Evolutionary conservation across 148 eudicot genomes (phyloP).

Genomic region (Euryodendron excelsum): DNA sequence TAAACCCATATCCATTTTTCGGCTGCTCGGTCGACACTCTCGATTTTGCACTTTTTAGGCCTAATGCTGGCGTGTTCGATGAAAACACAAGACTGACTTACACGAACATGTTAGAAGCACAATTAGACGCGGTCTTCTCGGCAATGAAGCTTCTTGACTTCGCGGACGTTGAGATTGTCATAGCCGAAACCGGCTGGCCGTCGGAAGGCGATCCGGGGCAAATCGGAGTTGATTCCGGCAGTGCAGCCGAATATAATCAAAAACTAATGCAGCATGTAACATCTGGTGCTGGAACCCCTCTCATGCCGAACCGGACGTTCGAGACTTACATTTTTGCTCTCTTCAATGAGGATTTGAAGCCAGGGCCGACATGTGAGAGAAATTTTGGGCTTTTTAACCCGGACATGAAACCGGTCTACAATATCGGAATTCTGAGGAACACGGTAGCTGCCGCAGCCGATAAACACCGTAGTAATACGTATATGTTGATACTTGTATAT

Average conservation of each 20-base stretch:
- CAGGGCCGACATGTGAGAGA: conserved; percentile 52
- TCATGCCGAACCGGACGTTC: conserved; percentile 68
- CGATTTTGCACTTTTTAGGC: conserved; percentile 54
- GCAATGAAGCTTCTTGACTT: conserved; percentile 47
- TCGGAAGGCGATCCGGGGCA: conserved; percentile 48
- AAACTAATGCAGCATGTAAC: conserved; percentile 43
- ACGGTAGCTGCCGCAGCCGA: conserved; percentile 19
- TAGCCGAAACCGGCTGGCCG: conserved; percentile 85
- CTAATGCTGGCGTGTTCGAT: conserved; percentile 46
- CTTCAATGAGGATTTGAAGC: conserved; percentile 61
- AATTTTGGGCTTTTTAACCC: conserved; percentile 64
- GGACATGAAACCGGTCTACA: conserved; percentile 45
- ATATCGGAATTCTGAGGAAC: conserved; percentile 45
- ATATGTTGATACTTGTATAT: conserved; percentile 11
- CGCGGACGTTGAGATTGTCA: conserved; percentile 49
- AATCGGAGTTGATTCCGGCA: conserved; percentile 41
- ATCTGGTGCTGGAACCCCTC: conserved; percentile 64
- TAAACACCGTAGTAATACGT: neutral
- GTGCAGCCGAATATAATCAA: conserved; percentile 57
- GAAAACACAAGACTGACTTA: conserved; percentile 39
- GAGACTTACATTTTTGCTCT: conserved; percentile 67
- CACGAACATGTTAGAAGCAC: conserved; percentile 64
- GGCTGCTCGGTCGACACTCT: conserved; percentile 37
- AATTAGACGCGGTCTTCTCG: conserved; percentile 58
- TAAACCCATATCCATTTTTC: conserved; percentile 69